Evolutionary conservation across 139 green algal species (phyloP), one percentile per base, ranked within the genome.

Genomic region (Coelastrella sp.): DNA sequence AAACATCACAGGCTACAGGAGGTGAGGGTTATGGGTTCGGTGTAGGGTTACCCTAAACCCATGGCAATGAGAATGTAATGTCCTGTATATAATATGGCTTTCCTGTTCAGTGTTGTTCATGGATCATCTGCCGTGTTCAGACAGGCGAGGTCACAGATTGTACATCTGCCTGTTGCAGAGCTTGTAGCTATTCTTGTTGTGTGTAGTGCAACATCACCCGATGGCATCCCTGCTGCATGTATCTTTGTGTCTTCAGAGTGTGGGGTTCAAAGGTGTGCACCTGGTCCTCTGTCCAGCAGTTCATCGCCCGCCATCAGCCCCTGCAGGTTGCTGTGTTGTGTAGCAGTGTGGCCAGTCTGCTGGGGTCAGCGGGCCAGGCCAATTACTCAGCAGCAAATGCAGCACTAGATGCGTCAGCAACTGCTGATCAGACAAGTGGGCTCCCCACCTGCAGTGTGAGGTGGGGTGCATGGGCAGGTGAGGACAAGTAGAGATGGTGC

Each of bases 361-460:
- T 98, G n/a, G 95, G 95, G 0, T 94, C 95, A 1, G 87, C 94
- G 17, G 95, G 95, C 11, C 95, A 98, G 85, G 90, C 90, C 80
- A 97, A 95, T 88, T 98, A 98, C 72, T 89, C 91, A 40, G 89
- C 91, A 8, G 95, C 95, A 51, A 98, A 98, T 60, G 76, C 93
- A 2, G 81, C 76, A 0, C 88, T 98, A 53, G 93, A 97, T 60
- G 85, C 83, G 5, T 23, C 60, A 53, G 85, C 86, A 37, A 38
- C 72, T 21, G 38, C 32, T 2, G 69, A 53, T 25, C 50, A 66
- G 17, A 69, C 27, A 2, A 34, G 50, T 1, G 83, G 88, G 30
- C 30, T 66, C 27, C 1, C 48, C 0, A 19, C 32, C 0, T 51
- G 25, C 40, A 86, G 83, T 43, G 34, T 94, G 1, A 89, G 93